These are phyloP conservation scores for Hortiboletus rubellus DNA, from an alignment of 1,284 basidiomycete species.

Conservation along the genomic window DNA sequence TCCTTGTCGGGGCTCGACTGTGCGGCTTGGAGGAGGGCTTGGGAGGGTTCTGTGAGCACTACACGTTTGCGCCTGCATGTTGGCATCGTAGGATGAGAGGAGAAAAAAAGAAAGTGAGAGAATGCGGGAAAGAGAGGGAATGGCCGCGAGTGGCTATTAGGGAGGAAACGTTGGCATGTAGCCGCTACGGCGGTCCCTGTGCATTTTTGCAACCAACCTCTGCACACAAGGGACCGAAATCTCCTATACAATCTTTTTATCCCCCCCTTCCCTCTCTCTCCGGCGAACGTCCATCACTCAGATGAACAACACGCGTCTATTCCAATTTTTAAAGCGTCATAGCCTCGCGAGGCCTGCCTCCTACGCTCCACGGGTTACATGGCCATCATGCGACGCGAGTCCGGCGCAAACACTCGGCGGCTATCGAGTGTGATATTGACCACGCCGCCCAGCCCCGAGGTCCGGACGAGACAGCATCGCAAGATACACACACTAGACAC, in stretches of 20 bases:
- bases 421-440: slow-evolving; percentile 4
- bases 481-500: not conserved
- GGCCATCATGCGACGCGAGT: not conserved
- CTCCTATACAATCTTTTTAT: slow-evolving; percentile 18
- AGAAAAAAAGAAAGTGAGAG: slow-evolving; percentile 28
- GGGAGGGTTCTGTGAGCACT: slow-evolving; percentile 78
- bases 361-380: not conserved
- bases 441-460: slow-evolving; percentile 1
- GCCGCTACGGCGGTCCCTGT: slow-evolving; percentile 36
- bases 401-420: not conserved
- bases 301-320: slow-evolving; percentile 12
- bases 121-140: slow-evolving; percentile 39
- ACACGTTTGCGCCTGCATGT: slow-evolving; percentile 91
- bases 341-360: not conserved
- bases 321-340: not conserved
- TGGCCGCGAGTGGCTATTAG: slow-evolving; percentile 42
- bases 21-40: slow-evolving; percentile 61
- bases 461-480: not conserved
- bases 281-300: slow-evolving; percentile 2
- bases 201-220: slow-evolving; percentile 38
- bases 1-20: slow-evolving; percentile 65
- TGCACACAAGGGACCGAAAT: slow-evolving; percentile 23
- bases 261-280: not conserved
- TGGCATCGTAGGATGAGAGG: slow-evolving; percentile 59
- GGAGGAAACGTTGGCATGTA: slow-evolving; percentile 44